phyloP scores from a whole-genome alignment of 1,284 basidiomycete genomes.

The Peniophora sp. region DNA sequence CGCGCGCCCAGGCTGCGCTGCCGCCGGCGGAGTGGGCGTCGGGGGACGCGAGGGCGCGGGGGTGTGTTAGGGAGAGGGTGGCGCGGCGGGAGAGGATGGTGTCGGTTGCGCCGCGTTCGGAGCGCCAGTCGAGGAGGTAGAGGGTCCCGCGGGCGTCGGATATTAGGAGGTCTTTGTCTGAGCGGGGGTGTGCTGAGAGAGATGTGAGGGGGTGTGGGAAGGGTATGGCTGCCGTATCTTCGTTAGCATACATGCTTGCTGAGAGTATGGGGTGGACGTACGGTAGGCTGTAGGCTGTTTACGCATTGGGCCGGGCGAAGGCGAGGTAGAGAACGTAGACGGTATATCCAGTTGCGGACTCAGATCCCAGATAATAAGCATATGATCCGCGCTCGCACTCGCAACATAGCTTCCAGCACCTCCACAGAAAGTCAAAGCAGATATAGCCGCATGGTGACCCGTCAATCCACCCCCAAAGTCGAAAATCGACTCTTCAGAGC shows the following conservation, averaged over 20 bases:
- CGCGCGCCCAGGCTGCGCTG: constrained; percentile 59
- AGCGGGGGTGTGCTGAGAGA: constrained; percentile 62
- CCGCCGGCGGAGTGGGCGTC: constrained; percentile 39
- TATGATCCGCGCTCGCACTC: constrained; percentile 74
- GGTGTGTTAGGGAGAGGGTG: constrained; percentile 64
- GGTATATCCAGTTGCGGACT: constrained; percentile 41
- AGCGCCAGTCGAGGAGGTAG: constrained; percentile 72
- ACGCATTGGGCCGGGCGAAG: constrained; percentile 22
- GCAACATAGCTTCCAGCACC: constrained; percentile 67
- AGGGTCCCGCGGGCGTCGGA: constrained; percentile 65
- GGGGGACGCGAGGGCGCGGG: constrained; percentile 40
- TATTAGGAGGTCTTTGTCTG: constrained; percentile 69
- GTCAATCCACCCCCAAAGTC: constrained; percentile 69
- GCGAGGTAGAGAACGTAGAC: constrained; percentile 14
- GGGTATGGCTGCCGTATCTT: constrained; percentile 43
- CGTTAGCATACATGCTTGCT: constrained; percentile 8
- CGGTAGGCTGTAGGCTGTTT: too few species aligned
- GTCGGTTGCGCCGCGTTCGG: constrained; percentile 49
- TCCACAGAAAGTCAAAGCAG: constrained; percentile 70
- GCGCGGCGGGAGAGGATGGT: constrained; percentile 48
- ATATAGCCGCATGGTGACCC: constrained; percentile 67
- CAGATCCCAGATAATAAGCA: constrained; percentile 79
- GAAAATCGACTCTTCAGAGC: constrained; percentile 45
- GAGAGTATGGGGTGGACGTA: constrained; percentile 11
- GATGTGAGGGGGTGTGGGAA: constrained; percentile 63